Conservation (phyloP, 2,329 filamentous ascomycete species). For the Aspergillus tubingensis region DNA sequence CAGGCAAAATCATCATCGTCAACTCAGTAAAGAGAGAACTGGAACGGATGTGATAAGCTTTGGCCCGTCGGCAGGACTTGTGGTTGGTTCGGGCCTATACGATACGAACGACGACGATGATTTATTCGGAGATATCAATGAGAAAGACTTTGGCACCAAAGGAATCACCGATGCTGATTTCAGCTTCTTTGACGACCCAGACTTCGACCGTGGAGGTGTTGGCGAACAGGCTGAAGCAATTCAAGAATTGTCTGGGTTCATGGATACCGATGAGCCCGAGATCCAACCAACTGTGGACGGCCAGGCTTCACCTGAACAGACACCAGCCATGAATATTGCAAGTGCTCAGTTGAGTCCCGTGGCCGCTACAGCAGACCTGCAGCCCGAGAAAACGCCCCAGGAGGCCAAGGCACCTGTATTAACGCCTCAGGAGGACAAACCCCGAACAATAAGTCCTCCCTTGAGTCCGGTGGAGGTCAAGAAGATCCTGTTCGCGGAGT, state of each 20-base stretch:
- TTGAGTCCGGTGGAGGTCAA: constrained; percentile 45
- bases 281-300: constrained; percentile 15
- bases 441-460: constrained; percentile 41
- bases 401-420: constrained; percentile 5
- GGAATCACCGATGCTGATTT: constrained; percentile 65
- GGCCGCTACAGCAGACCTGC: constrained; percentile 1
- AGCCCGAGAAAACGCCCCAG: constrained; percentile 8
- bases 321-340: constrained; percentile 4
- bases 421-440: constrained; percentile 21
- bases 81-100: constrained; percentile 43
- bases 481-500: constrained; percentile 47
- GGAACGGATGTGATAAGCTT: constrained; percentile 27
- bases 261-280: constrained; percentile 15
- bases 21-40: constrained; percentile 14
- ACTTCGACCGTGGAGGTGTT: constrained; percentile 30
- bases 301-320: constrained; percentile 1
- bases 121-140: constrained; percentile 60
- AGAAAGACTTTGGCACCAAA: constrained; percentile 55
- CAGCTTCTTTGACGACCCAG: constrained; percentile 64
- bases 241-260: constrained; percentile 18
- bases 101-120: constrained; percentile 53
- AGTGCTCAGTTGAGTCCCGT: not conserved
- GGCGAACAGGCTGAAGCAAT: constrained; percentile 16
- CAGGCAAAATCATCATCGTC: constrained; percentile 17
- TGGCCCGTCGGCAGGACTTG: constrained; percentile 30